phyloP scores from a whole-genome alignment of 139 green algal species.

The Volvox africanus region DNA sequence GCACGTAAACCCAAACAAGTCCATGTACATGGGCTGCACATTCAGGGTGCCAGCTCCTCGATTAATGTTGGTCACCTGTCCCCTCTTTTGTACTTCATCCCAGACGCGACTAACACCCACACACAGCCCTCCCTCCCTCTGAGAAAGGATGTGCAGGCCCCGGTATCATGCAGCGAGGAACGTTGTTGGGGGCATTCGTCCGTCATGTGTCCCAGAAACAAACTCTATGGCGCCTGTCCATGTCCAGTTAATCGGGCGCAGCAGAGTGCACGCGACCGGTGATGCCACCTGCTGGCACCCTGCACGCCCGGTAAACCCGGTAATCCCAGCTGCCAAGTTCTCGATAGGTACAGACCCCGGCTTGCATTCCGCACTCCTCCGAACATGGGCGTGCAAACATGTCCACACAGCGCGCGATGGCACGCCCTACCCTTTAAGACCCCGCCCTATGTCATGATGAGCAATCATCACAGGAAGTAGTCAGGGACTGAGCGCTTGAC shows the following conservation, averaged over 20 bases:
- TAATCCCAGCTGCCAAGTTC: no score
- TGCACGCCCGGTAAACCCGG: no score
- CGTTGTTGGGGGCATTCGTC: neutral
- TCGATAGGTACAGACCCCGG: neutral
- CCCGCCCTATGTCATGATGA: neutral
- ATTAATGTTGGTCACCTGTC: neutral
- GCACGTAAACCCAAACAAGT: neutral
- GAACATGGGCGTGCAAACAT: neutral
- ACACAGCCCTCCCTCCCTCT: neutral
- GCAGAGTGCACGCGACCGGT: neutral
- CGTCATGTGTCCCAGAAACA: neutral
- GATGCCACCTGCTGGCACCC: neutral
- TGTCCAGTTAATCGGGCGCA: neutral
- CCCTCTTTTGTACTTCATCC: neutral
- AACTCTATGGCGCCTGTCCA: neutral
- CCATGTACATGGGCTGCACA: constrained; percentile 21
- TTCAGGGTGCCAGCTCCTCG: no score
- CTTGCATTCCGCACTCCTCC: neutral
- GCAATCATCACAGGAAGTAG: constrained; percentile 69
- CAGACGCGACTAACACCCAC: neutral
- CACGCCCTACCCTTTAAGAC: neutral
- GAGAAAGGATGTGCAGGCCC: neutral
- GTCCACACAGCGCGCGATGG: neutral
- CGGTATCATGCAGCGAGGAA: neutral
- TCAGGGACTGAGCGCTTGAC: constrained; percentile 68